Percentiles rank a stretch among this genome's conserved stretches.
phyloP scores from a whole-genome alignment of 192 early-diverging fungal species.

The Mortierella antarctica region DNA sequence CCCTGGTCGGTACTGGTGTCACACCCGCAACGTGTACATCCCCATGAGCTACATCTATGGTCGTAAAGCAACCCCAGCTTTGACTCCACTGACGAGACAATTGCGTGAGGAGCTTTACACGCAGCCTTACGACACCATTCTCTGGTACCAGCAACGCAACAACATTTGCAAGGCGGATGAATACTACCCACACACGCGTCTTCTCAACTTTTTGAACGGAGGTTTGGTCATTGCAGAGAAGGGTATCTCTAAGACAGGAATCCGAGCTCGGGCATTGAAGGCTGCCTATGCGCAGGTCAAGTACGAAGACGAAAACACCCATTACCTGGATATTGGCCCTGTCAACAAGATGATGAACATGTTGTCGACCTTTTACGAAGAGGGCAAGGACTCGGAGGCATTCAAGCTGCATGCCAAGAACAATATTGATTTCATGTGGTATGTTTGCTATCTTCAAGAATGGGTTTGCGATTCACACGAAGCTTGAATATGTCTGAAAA shows the following conservation, averaged over 20 bases:
- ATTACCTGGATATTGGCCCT: slow-evolving; percentile 91
- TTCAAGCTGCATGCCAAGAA: slow-evolving; percentile 81
- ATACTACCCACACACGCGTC: slow-evolving; percentile 83
- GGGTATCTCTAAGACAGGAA: slow-evolving; percentile 61
- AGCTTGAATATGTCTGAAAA: not conserved
- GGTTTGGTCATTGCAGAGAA: slow-evolving; percentile 69
- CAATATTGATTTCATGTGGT: slow-evolving; percentile 91
- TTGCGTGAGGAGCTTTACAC: slow-evolving; percentile 92
- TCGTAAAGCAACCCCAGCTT: slow-evolving; percentile 64
- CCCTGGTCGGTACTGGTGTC: slow-evolving; percentile 94
- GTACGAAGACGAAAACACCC: slow-evolving; percentile 90
- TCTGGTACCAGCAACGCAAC: slow-evolving; percentile 84
- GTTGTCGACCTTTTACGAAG: slow-evolving; percentile 86
- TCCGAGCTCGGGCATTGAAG: slow-evolving; percentile 76
- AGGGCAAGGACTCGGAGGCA: slow-evolving; percentile 84
- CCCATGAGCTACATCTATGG: slow-evolving; percentile 96
- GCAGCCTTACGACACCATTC: slow-evolving; percentile 85
- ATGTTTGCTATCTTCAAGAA: slow-evolving; percentile 4
- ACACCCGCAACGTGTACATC: slow-evolving; percentile 93
- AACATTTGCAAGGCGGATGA: slow-evolving; percentile 86
- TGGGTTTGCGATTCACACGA: not conserved
- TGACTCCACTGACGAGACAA: slow-evolving; percentile 75
- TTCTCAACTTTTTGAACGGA: slow-evolving; percentile 83
- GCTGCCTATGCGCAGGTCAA: slow-evolving; percentile 85
- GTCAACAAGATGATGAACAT: slow-evolving; percentile 96